Evolutionary conservation across 2,329 filamentous ascomycete species (phyloP).

Genomic region (Talaromyces piceae): DNA sequence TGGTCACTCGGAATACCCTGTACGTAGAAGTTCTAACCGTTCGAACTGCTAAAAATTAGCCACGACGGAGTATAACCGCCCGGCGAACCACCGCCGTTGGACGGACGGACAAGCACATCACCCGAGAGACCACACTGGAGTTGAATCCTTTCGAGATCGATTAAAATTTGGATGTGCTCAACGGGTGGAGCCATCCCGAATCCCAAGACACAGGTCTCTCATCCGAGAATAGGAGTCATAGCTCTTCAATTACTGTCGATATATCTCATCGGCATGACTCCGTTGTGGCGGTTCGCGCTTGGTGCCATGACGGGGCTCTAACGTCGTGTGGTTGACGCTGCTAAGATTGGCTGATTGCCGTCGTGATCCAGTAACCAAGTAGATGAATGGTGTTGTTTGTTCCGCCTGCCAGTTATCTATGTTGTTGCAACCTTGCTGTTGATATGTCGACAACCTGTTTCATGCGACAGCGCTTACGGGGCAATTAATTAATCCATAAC

Average conservation of each 20-base stretch:
- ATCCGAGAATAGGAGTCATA: no score
- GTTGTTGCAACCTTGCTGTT: background rate
- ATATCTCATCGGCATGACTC: background rate
- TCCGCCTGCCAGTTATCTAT: background rate
- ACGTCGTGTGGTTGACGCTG: background rate
- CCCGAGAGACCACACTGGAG: background rate
- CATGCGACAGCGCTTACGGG: no score
- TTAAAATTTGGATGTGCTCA: background rate
- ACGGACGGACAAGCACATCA: background rate
- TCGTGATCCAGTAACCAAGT: no score
- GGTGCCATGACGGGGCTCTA: background rate
- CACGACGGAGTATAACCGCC: no score
- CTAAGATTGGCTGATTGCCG: background rate
- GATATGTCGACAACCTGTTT: no score
- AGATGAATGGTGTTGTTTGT: no score
- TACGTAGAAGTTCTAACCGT: no score
- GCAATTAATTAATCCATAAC: no score
- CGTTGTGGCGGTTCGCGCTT: background rate
- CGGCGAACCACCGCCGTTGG: background rate
- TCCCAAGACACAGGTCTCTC: background rate
- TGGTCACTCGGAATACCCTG: no score
- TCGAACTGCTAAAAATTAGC: no score
- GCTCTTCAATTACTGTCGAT: no score
- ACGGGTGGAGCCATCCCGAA: background rate
- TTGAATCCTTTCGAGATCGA: background rate